Percentiles rank a stretch among this genome's conserved stretches.
Evolutionary conservation across 1,139 yeast species (phyloP).

Genomic region (Blastobotrys serpentis): DNA sequence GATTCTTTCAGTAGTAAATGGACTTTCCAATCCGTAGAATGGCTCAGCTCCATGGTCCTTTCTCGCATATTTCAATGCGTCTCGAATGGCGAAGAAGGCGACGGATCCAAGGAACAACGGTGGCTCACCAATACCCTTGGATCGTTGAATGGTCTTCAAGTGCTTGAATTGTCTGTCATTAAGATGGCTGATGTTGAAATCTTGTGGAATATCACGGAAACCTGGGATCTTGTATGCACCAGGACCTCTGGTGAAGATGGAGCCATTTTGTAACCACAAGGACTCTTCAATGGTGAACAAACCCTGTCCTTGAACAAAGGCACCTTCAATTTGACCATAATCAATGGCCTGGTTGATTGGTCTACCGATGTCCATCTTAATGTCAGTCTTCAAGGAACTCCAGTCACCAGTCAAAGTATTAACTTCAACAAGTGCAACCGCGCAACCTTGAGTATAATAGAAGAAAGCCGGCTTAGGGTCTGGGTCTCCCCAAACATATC

Average conservation of each 20-base stretch:
- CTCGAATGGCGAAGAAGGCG: constrained; percentile 46
- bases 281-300: constrained; percentile 49
- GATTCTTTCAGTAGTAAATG: constrained; percentile 46
- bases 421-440: constrained; percentile 44
- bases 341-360: constrained; percentile 49
- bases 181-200: constrained; percentile 43
- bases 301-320: constrained; percentile 49
- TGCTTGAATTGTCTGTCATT: constrained; percentile 44
- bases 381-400: constrained; percentile 43
- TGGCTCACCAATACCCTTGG: constrained; percentile 51
- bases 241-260: constrained; percentile 47
- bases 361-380: constrained; percentile 49
- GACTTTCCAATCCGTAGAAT: constrained; percentile 33
- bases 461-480: constrained; percentile 46
- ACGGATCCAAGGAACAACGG: constrained; percentile 45
- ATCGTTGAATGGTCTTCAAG: constrained; percentile 44
- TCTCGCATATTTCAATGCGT: constrained; percentile 43
- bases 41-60: constrained; percentile 32
- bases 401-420: constrained; percentile 49
- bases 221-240: constrained; percentile 52
- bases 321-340: constrained; percentile 51
- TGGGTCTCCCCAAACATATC: constrained; percentile 43
- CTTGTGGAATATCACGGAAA: constrained; percentile 46
- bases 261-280: constrained; percentile 45
- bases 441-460: constrained; percentile 48